Conservation (phyloP, 2,329 filamentous ascomycete genomes). For the Claviceps africana region DNA sequence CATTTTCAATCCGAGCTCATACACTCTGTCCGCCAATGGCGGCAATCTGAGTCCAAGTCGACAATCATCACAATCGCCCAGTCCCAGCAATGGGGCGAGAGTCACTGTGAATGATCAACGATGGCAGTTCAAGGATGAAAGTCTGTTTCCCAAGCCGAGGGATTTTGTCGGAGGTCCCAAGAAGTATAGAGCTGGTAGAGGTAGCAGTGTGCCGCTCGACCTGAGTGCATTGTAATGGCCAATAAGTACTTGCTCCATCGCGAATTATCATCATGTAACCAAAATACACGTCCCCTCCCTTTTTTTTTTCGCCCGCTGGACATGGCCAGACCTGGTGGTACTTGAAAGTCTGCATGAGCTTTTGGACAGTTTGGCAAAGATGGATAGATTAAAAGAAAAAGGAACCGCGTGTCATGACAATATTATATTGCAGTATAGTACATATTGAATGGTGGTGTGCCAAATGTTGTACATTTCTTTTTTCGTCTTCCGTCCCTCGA, state of each 20-base stretch:
- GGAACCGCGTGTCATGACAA: background rate
- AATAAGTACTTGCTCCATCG: background rate
- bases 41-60: constrained; percentile 33
- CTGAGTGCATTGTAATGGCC: constrained; percentile 33
- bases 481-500: background rate
- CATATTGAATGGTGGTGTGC: constrained; percentile 11
- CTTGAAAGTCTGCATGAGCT: background rate
- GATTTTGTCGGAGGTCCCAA: constrained; percentile 62
- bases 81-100: constrained; percentile 17
- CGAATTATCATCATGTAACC: background rate
- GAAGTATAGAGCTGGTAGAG: constrained; percentile 78
- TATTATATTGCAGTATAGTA: constrained; percentile 12
- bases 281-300: background rate
- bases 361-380: background rate
- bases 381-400: no score
- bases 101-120: constrained; percentile 60
- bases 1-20: constrained; percentile 61
- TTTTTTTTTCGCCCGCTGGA: no score
- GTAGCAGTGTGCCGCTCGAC: constrained; percentile 87
- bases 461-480: constrained; percentile 7
- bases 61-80: constrained; percentile 15
- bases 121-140: constrained; percentile 79
- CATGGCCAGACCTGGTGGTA: background rate
- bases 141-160: constrained; percentile 69
- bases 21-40: constrained; percentile 57